Percentiles rank a stretch among this genome's conserved stretches.
These are phyloP conservation scores for Penicillium sp. DNA, from an alignment of 2,329 filamentous ascomycete species.

Conservation along the genomic window DNA sequence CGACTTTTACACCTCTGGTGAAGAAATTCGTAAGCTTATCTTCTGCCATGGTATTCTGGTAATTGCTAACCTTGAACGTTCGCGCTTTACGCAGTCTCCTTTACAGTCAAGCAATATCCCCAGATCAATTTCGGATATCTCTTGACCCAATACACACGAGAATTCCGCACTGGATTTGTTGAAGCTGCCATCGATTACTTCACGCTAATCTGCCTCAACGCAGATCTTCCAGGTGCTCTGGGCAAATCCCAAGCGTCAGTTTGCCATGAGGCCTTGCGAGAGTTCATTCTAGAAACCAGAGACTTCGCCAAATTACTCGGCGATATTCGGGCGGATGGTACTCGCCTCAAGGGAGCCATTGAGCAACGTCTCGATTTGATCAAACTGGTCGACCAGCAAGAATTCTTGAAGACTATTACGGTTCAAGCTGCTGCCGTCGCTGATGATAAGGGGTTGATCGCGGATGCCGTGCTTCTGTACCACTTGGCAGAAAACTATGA, in stretches of 20 bases:
- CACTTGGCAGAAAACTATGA: conserved; percentile 94
- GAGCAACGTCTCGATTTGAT: conserved; percentile 77
- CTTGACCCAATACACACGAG: conserved; percentile 87
- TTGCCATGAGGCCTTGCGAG: conserved; percentile 85
- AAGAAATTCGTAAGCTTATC: conserved; percentile 51
- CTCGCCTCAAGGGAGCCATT: conserved; percentile 74
- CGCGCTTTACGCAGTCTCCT: conserved; percentile 41
- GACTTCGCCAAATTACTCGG: conserved; percentile 92
- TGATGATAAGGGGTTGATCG: conserved; percentile 85
- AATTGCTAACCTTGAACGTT: conserved; percentile 5
- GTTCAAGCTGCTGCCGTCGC: conserved; percentile 84
- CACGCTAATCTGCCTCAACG: conserved; percentile 80
- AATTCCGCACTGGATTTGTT: conserved; percentile 85
- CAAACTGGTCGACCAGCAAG: conserved; percentile 65
- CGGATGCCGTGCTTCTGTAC: conserved; percentile 87
- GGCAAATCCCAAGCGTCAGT: conserved; percentile 69
- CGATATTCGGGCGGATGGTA: conserved; percentile 78
- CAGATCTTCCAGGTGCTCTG: conserved; percentile 64
- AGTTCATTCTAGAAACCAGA: conserved; percentile 89
- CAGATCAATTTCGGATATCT: conserved; percentile 93
- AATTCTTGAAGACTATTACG: conserved; percentile 86
- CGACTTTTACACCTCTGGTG: conserved; percentile 64
- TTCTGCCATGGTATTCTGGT: not conserved
- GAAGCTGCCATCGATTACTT: conserved; percentile 90
- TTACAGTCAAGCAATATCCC: conserved; percentile 47